phyloP scores from a whole-genome alignment of 306 rosid genomes.

The Castanopsis chinensis region DNA sequence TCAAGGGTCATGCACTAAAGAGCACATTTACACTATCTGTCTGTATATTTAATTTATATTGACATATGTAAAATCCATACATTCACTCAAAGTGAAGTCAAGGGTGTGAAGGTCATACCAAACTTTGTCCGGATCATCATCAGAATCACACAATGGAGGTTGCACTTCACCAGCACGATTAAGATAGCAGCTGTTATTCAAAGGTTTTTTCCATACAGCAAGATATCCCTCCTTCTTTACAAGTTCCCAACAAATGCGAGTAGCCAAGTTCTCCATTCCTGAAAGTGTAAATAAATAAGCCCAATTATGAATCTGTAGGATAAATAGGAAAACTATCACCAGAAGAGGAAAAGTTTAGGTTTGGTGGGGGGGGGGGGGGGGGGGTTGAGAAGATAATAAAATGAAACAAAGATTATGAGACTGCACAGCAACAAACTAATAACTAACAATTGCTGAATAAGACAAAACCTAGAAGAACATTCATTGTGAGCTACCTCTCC shows the following conservation, averaged over 20 bases:
- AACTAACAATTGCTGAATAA: background rate
- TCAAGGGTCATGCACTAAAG: background rate
- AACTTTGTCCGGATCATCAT: conserved; percentile 80
- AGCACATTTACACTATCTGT: background rate
- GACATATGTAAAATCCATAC: background rate
- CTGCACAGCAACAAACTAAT: background rate
- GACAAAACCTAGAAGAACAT: background rate
- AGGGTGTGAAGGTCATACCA: conserved; percentile 49
- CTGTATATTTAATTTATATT: background rate
- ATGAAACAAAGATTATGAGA: background rate
- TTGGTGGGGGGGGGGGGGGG: too few species aligned
- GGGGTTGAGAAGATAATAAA: background rate
- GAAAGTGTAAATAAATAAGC: conserved; percentile 24
- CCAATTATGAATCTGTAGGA: conserved; percentile 16
- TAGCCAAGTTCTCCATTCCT: conserved; percentile 76
- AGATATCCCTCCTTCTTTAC: conserved; percentile 74
- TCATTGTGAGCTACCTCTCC: conserved; percentile 67
- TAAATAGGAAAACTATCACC: background rate
- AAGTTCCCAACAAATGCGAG: conserved; percentile 78
- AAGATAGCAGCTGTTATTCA: conserved; percentile 74
- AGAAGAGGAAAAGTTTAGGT: background rate
- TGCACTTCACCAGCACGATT: conserved; percentile 46
- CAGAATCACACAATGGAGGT: conserved; percentile 71
- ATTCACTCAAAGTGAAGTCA: conserved; percentile 1
- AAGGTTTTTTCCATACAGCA: conserved; percentile 87